A percentile compares a stretch with the other conserved stretches of the same genome.
phyloP scores from a whole-genome alignment of 2,329 filamentous ascomycete species.

The Ceratocystis harringtonii region DNA sequence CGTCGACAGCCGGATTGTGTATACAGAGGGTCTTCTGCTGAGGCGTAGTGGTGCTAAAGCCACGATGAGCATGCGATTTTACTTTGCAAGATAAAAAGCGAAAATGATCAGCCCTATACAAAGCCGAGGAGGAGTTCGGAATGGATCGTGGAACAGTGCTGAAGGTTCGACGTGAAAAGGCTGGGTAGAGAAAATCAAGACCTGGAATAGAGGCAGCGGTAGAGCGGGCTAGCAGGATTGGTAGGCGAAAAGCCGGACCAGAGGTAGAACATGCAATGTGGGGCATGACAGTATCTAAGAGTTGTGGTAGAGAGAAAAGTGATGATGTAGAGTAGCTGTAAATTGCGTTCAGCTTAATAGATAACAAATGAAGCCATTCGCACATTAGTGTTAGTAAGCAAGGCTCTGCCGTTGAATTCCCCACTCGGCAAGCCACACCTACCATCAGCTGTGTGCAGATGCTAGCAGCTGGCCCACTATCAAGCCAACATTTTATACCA shows the following conservation, averaged over 20 bases:
- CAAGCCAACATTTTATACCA: conserved; percentile 14
- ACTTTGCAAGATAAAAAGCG: background rate
- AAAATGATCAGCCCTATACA: background rate
- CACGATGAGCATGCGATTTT: conserved; percentile 13
- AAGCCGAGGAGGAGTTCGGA: background rate
- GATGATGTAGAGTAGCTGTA: background rate
- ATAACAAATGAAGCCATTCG: background rate
- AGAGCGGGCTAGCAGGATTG: conserved; percentile 12
- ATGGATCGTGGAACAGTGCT: background rate
- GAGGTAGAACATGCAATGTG: conserved; percentile 3
- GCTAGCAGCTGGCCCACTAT: conserved; percentile 9
- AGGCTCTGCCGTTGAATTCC: background rate
- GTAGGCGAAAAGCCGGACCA: conserved; percentile 8
- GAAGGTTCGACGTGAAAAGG: conserved; percentile 15
- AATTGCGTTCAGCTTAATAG: background rate
- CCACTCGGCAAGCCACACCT: conserved; percentile 1
- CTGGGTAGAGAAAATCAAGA: conserved; percentile 30
- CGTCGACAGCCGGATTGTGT: conserved; percentile 61
- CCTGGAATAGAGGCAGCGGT: conserved; percentile 21
- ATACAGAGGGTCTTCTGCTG: conserved; percentile 34
- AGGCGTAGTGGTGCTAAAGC: conserved; percentile 28
- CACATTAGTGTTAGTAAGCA: background rate
- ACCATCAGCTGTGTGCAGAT: background rate
- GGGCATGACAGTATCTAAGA: background rate
- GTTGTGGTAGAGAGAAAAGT: too few species aligned